Conservation (phyloP, 78 protist species). For the Salpingoeca rosetta region DNA sequence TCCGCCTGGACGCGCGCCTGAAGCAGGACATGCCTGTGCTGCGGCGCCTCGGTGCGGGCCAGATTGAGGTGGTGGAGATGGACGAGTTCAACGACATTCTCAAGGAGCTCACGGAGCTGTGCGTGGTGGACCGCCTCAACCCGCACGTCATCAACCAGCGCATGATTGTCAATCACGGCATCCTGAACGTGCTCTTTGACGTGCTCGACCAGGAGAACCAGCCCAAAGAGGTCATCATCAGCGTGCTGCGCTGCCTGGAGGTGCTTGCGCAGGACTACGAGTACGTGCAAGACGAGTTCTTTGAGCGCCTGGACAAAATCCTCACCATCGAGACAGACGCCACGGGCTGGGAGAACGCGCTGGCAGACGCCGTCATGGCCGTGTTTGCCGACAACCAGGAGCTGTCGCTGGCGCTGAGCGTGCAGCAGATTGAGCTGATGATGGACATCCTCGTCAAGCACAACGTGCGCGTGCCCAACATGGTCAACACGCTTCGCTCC, state of each 20-base stretch:
- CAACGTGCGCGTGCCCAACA: neutral
- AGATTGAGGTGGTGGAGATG: neutral
- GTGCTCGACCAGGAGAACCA: neutral
- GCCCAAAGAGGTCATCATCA: neutral
- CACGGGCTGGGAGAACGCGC: neutral
- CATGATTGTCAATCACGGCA: neutral
- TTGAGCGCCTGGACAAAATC: neutral
- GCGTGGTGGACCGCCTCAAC: neutral
- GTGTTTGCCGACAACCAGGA: neutral
- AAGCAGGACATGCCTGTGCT: neutral
- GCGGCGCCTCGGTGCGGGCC: neutral
- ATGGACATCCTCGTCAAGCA: neutral
- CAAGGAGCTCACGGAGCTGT: neutral
- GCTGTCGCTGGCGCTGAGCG: neutral
- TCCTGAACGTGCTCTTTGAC: neutral
- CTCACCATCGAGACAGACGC: neutral
- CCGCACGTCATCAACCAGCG: neutral
- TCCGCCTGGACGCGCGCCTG: neutral
- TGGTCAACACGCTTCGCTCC: neutral
- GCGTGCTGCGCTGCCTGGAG: neutral
- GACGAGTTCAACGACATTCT: neutral
- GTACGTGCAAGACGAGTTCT: neutral
- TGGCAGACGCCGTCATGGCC: neutral
- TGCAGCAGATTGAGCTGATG: neutral
- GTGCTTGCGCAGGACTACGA: neutral